Evolutionary conservation across 176 grass and related monocot genomes (phyloP).

Genomic region (Dendrocalamus sinicus): DNA sequence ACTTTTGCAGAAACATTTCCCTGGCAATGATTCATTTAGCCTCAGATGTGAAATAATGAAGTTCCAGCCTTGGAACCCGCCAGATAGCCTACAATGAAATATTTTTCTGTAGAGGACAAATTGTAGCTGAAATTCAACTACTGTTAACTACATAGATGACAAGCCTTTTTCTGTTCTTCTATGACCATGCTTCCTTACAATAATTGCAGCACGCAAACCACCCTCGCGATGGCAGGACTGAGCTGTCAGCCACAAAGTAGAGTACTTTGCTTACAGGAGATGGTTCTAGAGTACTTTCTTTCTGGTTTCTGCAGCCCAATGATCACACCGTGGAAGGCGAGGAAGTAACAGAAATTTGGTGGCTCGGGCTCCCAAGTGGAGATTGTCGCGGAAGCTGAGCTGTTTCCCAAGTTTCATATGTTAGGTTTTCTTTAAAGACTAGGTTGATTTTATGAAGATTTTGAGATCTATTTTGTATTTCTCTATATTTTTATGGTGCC

Average conservation of each 20-base stretch:
- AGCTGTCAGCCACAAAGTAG: slow-evolving; percentile 38
- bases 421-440: too few species aligned
- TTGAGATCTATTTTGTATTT: too few species aligned
- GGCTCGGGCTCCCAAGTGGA: slow-evolving; percentile 36
- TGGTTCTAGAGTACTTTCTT: slow-evolving; percentile 25
- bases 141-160: background rate
- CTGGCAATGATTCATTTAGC: background rate
- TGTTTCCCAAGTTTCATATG: slow-evolving; percentile 13
- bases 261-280: slow-evolving; percentile 48
- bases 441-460: too few species aligned
- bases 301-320: slow-evolving; percentile 9
- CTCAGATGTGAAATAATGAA: slow-evolving; percentile 14
- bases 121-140: background rate
- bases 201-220: background rate
- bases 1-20: background rate
- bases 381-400: slow-evolving; percentile 45
- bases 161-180: background rate
- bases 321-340: slow-evolving; percentile 33
- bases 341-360: slow-evolving; percentile 41
- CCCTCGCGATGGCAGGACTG: slow-evolving; percentile 32
- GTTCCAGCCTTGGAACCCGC: background rate
- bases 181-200: background rate
- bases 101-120: background rate
- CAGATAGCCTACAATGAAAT: background rate
- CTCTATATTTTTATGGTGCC: too few species aligned